Conservation (phyloP, 2,329 filamentous ascomycete genomes). For the Furcasterigmium furcatum region DNA sequence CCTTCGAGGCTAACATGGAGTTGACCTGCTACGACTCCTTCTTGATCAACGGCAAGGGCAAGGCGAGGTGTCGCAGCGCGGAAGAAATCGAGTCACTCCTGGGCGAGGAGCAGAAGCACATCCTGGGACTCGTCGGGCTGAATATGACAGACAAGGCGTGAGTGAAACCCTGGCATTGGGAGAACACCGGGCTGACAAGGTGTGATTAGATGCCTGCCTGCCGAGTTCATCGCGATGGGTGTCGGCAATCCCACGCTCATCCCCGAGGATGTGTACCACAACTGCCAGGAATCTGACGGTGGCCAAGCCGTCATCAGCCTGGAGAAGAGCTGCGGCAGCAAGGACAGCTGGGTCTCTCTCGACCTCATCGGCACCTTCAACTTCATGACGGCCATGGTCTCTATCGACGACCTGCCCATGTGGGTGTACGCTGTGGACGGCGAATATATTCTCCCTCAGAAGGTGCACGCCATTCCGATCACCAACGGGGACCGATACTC, state of each 20-base stretch:
- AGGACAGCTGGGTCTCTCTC: conserved; percentile 40
- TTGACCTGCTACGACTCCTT: conserved; percentile 57
- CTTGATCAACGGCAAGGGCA: conserved; percentile 60
- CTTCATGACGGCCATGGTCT: conserved; percentile 39
- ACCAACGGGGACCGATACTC: conserved; percentile 53
- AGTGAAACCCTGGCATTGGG: conserved; percentile 5
- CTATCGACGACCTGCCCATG: conserved; percentile 50
- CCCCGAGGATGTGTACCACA: conserved; percentile 38
- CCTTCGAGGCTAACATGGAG: conserved; percentile 40
- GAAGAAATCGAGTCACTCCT: conserved; percentile 37
- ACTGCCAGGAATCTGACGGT: conserved; percentile 44
- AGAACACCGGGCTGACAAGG: background rate
- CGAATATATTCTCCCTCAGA: conserved; percentile 48
- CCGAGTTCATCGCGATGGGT: conserved; percentile 33
- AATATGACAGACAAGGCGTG: conserved; percentile 39
- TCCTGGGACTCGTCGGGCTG: conserved; percentile 22
- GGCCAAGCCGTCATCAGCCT: conserved; percentile 35
- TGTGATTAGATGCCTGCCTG: conserved; percentile 33
- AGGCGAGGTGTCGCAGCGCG: conserved; percentile 45
- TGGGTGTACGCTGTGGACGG: conserved; percentile 54
- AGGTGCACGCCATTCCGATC: conserved; percentile 23
- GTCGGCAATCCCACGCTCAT: conserved; percentile 29
- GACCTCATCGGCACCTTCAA: conserved; percentile 51
- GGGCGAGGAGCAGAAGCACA: conserved; percentile 22
- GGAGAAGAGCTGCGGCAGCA: conserved; percentile 21